A percentile compares a stretch with the other conserved stretches of the same genome.
phyloP scores from a whole-genome alignment of 2,329 filamentous ascomycete species.

The Neofusicoccum umdonicola region DNA sequence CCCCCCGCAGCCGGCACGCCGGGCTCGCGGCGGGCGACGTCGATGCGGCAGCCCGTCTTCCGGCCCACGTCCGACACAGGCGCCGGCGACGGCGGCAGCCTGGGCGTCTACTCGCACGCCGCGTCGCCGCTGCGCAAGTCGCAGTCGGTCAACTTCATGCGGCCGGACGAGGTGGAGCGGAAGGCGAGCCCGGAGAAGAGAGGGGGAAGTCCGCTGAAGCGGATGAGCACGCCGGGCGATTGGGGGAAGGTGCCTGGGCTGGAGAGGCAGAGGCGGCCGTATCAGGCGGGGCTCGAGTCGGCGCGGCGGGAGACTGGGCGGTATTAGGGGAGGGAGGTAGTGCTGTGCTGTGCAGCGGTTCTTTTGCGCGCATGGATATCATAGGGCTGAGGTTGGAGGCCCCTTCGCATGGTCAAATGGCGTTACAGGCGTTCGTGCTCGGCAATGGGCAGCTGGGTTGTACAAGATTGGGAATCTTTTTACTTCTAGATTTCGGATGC shows the following conservation, averaged over 20 bases:
- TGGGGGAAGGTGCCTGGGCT: slow-evolving; percentile 1
- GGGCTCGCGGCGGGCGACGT: slow-evolving; percentile 47
- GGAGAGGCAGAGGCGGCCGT: slow-evolving; percentile 3
- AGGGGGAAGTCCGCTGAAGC: slow-evolving; percentile 45
- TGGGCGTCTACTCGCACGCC: slow-evolving; percentile 77
- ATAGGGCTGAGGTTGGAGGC: not conserved
- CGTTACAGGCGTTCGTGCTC: not conserved
- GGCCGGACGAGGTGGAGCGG: slow-evolving; percentile 28
- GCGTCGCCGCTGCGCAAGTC: slow-evolving; percentile 83
- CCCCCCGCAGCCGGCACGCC: slow-evolving; percentile 43
- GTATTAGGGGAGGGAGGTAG: not conserved
- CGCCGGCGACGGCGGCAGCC: slow-evolving; percentile 66
- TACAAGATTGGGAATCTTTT: too few species aligned
- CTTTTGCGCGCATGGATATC: not conserved
- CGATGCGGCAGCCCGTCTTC: slow-evolving; percentile 45
- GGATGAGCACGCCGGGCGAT: slow-evolving; percentile 37
- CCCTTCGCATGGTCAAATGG: not conserved
- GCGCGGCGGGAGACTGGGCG: not conserved
- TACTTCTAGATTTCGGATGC: too few species aligned
- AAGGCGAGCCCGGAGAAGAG: slow-evolving; percentile 34
- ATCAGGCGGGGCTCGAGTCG: not conserved
- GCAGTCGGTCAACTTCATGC: slow-evolving; percentile 55
- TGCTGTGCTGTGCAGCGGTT: too few species aligned
- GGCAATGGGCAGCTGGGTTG: too few species aligned
- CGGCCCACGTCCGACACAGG: slow-evolving; percentile 41